Evolutionary conservation across 768 basidiomycete genomes (phyloP), one percentile per base, ranked within the genome.

Genomic region (Agaricus bisporus): DNA sequence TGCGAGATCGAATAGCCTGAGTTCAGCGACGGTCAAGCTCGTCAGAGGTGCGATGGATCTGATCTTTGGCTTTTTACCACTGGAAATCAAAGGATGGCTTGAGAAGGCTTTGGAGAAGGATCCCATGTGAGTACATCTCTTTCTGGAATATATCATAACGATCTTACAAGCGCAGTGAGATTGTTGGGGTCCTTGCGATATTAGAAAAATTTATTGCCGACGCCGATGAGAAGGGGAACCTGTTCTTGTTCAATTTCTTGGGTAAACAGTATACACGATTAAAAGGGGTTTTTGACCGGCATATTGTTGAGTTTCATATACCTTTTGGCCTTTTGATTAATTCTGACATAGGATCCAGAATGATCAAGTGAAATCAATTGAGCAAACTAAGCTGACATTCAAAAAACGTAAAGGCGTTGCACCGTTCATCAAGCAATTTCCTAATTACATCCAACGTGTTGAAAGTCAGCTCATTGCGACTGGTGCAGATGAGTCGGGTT

Each of bases 391-490:
- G 65, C 70, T 93, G 41, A 91, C 88, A 12, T 87, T 85, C 68
- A 95, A 91, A 76, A 97, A 95, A 64, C 85, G 95, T 37, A 88
- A 85, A 61, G 95, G 95, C 6, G 90, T 97, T 25, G 88, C 85
- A 15, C 87, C 88, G 43, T 98, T 97, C 65, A 83, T 98, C 61
- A 90, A 88, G 62, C 83, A 91, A 69, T 98, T 98, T 74, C 92
- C 95, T 0, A 76, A 83, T 10, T 98, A 95, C 64, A 82, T 94
- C 59, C 73, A 79, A 25, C 85, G 86, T 6, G 78, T 97, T 18
- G 95, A 98, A 68, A 77, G 71, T 22, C 95, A 98, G 63, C 79
- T 98, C 17, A 72, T 86, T 44, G 41, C 53, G 14, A 17, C 48
- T 17, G 87, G 85, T 8, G 81, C 83, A 9, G 86, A 90, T 60